Percentiles rank a stretch among this genome's conserved stretches.
Evolutionary conservation across 495 filamentous ascomycete species (phyloP).

Genomic region (Chaetomium fimeti): DNA sequence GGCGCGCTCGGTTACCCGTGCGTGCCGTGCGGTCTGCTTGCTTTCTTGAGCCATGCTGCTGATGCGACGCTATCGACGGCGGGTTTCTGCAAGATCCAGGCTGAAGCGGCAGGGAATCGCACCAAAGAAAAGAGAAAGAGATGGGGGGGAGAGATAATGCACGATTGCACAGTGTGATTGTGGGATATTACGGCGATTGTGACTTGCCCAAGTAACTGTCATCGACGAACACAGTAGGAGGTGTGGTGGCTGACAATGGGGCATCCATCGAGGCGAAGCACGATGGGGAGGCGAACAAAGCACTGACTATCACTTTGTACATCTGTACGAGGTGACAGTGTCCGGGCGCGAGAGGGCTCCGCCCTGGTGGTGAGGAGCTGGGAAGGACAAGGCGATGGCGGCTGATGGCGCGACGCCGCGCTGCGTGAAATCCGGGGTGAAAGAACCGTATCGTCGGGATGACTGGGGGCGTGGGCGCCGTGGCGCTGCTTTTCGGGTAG

Average conservation of each 20-base stretch:
- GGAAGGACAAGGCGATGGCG: not conserved
- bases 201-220: not conserved
- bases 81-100: conserved; percentile 1
- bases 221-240: not conserved
- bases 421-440: not conserved
- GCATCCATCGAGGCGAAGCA: not conserved
- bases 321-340: not conserved
- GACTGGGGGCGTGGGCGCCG: not conserved
- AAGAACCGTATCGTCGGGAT: conserved; percentile 13
- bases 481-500: not conserved
- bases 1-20: not conserved
- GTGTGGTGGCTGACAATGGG: not conserved
- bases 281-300: not conserved
- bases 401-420: not conserved
- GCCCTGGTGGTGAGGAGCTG: not conserved
- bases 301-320: not conserved
- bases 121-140: not conserved
- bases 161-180: not conserved
- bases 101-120: not conserved
- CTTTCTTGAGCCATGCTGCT: not conserved
- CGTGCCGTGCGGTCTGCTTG: not conserved
- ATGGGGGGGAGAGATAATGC: not conserved
- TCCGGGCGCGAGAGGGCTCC: not conserved
- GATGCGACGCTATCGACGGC: not conserved
- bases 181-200: conserved; percentile 1